Conservation (phyloP, 106 monocot species). For the Gastrodia elata region DNA sequence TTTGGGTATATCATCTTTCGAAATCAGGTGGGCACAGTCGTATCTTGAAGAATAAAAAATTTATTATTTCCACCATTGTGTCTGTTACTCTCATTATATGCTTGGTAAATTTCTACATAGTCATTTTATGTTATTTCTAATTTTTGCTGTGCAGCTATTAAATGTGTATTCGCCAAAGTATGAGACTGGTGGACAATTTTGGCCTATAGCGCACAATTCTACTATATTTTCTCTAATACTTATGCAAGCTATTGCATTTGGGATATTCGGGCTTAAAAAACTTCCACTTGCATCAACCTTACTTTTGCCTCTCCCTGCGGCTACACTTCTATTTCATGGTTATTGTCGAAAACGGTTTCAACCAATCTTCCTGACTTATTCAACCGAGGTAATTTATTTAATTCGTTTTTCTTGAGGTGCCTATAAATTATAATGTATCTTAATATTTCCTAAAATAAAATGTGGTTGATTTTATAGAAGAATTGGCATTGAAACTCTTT, state of each 20-base stretch:
- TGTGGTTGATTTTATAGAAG: neutral
- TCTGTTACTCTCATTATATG: neutral
- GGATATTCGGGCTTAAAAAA: constrained; percentile 86
- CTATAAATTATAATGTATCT: neutral
- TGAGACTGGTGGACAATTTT: constrained; percentile 86
- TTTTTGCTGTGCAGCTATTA: constrained; percentile 46
- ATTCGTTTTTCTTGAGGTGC: neutral
- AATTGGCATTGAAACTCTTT: neutral
- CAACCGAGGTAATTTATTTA: constrained; percentile 61
- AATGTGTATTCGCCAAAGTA: constrained; percentile 85
- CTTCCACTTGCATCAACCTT: constrained; percentile 74
- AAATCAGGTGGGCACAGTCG: constrained; percentile 59
- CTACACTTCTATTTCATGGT: constrained; percentile 83
- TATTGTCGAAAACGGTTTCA: constrained; percentile 84
- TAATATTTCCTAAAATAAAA: neutral
- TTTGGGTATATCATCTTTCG: constrained; percentile 87
- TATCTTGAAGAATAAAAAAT: neutral
- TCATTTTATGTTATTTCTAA: neutral
- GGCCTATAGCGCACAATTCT: constrained; percentile 80
- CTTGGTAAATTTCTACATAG: neutral
- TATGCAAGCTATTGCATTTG: constrained; percentile 88
- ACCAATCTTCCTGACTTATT: constrained; percentile 56
- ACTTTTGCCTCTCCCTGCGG: constrained; percentile 66
- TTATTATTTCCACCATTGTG: neutral
- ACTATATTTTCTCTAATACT: constrained; percentile 83